Conservation (phyloP, 2,329 filamentous ascomycete species). For the Exophiala sideris region DNA sequence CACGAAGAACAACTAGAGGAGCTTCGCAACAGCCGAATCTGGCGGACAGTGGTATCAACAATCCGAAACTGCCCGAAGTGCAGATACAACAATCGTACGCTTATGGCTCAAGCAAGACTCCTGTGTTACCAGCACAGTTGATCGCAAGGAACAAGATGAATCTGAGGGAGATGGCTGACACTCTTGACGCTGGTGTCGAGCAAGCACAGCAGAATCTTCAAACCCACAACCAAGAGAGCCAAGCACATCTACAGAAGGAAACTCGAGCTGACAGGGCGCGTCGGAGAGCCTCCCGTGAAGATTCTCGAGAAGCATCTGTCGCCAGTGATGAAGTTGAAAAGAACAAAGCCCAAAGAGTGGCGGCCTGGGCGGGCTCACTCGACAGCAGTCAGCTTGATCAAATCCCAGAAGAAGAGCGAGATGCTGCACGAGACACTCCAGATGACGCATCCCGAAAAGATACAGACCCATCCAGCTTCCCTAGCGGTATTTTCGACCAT, state of each 20-base stretch:
- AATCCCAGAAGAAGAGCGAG: conserved; percentile 24
- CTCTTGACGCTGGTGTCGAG: conserved; percentile 34
- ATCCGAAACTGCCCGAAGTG: conserved; percentile 36
- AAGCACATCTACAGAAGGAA: conserved; percentile 18
- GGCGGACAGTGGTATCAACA: conserved; percentile 21
- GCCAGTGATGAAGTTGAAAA: conserved; percentile 19
- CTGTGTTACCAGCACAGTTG: conserved; percentile 36
- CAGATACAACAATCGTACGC: conserved; percentile 40
- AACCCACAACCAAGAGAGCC: conserved; percentile 19
- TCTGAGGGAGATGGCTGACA: conserved; percentile 33
- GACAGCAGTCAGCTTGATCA: conserved; percentile 22
- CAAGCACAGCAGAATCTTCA: conserved; percentile 26
- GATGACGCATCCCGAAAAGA: conserved; percentile 18
- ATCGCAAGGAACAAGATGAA: conserved; percentile 32
- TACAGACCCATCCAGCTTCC: conserved; percentile 28
- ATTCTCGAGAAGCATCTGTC: conserved; percentile 24
- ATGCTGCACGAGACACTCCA: conserved; percentile 4
- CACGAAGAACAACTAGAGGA: conserved; percentile 17
- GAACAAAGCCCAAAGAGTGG: conserved; percentile 20
- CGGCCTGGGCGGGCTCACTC: conserved; percentile 24
- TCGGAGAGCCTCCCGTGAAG: conserved; percentile 26
- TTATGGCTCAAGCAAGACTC: conserved; percentile 38
- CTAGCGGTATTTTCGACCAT: conserved; percentile 28
- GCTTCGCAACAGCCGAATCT: conserved; percentile 19
- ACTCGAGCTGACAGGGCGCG: conserved; percentile 24